Evolutionary conservation across 177 flowering plant species (phyloP), one percentile per base, ranked within the genome.

Genomic region (Vitis hybrid): DNA sequence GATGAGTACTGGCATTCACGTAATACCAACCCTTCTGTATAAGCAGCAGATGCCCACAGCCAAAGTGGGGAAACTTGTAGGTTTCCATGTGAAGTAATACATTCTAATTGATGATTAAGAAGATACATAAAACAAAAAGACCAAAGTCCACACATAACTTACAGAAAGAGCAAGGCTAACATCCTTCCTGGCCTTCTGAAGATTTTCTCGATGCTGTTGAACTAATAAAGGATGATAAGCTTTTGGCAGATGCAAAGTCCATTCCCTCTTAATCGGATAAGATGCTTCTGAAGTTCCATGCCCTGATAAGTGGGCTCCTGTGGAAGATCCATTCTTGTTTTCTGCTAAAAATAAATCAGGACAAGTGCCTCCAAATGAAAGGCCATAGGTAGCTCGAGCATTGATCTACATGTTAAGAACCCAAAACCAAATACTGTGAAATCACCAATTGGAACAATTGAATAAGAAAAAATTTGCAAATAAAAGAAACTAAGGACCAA

Each of bases 301-400:
- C 31, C 65, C 77, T 53, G 76, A 66, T 19, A 73, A 51, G 64
- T 14, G 24, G 19, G 59, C 59, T 61, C 75, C 78, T 57, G 76
- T 49, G 33, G 70, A 67, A 64, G 73, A 55, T 65, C 59, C 78
- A 73, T 56, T 69, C 14, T 71, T 69, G 9, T 82, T 78, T 20
- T 79, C 71, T 38, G 76, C 77, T 54, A 78, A 76, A 77, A 81
- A 78, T 65, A 95, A 63, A 67, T 86, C 86, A 28, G 98, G 97
- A 66, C 76, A 81, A 53, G 92, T 71, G 15, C 99, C 99, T 62
- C 91, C 93, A 78, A 82, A 88, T 50, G 90, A 81, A 65, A 88
- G 83, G 80, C 99, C 81, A 70, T 89, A 92, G 62, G 82, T 78
- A 68, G 99, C 99, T 63, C 99, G 89, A 78, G 99, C 95, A 82